Percentiles rank a stretch among this genome's conserved stretches.
These are phyloP conservation scores for Lagerstroemia speciosa DNA, from an alignment of 345 rosid genomes.

Conservation along the genomic window DNA sequence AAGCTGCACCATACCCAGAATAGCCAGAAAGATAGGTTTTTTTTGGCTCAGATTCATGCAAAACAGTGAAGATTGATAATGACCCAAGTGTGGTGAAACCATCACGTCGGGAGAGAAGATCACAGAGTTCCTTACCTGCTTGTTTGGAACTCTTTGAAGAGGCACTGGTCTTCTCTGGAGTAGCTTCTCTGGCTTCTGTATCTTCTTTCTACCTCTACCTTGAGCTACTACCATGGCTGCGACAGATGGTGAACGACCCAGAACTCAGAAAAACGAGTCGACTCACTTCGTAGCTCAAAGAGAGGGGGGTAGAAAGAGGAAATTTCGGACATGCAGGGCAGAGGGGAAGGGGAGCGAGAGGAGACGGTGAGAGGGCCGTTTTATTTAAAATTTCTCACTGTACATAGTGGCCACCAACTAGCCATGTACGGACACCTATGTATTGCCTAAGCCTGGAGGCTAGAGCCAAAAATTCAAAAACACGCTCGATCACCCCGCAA, in stretches of 20 bases:
- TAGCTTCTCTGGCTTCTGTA: constrained; percentile 6
- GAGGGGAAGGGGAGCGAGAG: background rate
- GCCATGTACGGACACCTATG: background rate
- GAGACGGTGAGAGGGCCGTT: background rate
- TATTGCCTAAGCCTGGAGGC: background rate
- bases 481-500: background rate
- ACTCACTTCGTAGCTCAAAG: background rate
- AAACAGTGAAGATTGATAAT: background rate
- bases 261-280: background rate
- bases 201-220: background rate
- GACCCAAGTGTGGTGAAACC: background rate
- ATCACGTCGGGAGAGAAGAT: background rate
- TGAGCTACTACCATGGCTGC: constrained; percentile 1
- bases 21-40: background rate
- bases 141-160: background rate
- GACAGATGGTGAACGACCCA: background rate
- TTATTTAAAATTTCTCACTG: background rate
- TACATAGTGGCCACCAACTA: background rate
- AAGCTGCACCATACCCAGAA: background rate
- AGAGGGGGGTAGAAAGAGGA: background rate
- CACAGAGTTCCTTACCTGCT: background rate
- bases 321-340: background rate
- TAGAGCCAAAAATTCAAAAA: constrained; percentile 9
- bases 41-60: background rate
- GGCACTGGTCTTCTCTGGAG: background rate